Base-by-base conservation (phyloP, 2,329 filamentous ascomycete genomes). In the Tolypocladium guangdongense region DNA sequence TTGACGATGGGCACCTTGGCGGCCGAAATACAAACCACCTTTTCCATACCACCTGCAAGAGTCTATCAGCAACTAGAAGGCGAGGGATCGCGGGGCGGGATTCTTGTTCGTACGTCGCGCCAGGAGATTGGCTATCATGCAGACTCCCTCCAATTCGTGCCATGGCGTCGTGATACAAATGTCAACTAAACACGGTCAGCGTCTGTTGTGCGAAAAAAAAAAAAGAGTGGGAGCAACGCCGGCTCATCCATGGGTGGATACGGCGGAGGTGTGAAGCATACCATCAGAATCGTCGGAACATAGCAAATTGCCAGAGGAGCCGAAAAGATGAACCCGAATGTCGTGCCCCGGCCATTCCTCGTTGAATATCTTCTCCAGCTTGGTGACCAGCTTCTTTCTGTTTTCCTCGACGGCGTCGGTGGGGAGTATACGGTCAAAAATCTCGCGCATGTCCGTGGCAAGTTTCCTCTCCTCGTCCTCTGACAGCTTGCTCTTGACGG, bases 1-100 rank as follows among this genome's bases (percentile, higher is more conserved):
- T 97, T 97, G 61, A 99, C 93, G 64, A 99, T 99, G 4, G 93
- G 92, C 16, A 99, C 93, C 71, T 96, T 97, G 55, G 93, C 93
- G 43, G 87, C 88, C 32, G 90, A 90, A 51, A 97, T 90, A 67
- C 93, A 99, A 27, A 96, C 88, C 1, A 99, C 90, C 63, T 89
- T 89, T 68, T 97, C 82, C 93, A 99, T 99, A 39, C 92, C 92
- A 74, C 90, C 92, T 96, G 63, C 82, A 43, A 43, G 27, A 20
- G 6, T 16, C n/a, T n/a, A 33, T 56, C 22, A 67, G 76, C 65
- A 78, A 71, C 36, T 30, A 30, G 30, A 1, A 12, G n/a, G 14
- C n/a, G 18, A 37, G 46, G 22, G 33, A 6, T 20, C 4, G 36
- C 5, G 46, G 37, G 27, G 18, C 41, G 8, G 14, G 39, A 8